Percentiles rank a stretch among this genome's conserved stretches.
phyloP scores from a whole-genome alignment of 441 rosid genomes.

The Breynia disticha region DNA sequence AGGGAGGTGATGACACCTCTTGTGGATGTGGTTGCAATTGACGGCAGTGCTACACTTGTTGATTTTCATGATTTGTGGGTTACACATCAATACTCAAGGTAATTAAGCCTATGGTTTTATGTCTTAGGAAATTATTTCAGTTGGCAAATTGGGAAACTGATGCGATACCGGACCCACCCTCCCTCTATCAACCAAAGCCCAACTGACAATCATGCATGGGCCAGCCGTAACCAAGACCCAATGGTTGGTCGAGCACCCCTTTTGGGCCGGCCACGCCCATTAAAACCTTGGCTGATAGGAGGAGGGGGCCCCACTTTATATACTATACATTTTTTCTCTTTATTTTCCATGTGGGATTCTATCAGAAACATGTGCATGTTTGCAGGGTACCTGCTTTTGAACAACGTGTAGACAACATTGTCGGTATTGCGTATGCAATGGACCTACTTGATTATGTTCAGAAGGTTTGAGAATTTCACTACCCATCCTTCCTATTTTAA shows the following conservation, averaged over 20 bases:
- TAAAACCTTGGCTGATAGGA: no score
- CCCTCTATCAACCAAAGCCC: no score
- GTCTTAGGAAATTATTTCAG: constrained; percentile 4
- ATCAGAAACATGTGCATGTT: constrained; percentile 18
- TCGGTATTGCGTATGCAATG: constrained; percentile 98
- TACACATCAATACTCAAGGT: constrained; percentile 99
- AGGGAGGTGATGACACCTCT: constrained; percentile 99
- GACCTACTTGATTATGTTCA: constrained; percentile 88
- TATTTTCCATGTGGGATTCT: no score
- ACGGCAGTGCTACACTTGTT: constrained; percentile 69
- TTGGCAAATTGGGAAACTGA: no score
- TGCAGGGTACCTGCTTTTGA: constrained; percentile 97
- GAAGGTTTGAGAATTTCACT: constrained; percentile 50
- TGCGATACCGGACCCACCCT: no score
- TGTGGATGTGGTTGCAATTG: constrained; percentile 97
- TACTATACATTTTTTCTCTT: no score
- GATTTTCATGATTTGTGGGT: constrained; percentile 90
- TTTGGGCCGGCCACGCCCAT: no score
- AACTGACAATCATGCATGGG: no score
- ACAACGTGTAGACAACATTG: constrained; percentile 97
- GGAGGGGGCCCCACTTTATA: no score
- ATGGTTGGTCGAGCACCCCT: no score
- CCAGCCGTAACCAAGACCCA: no score
- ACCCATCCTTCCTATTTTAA: constrained; percentile 11
- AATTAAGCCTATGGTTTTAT: neutral